Evolutionary conservation across 345 rosid genomes (phyloP), one percentile per base, ranked within the genome.

Genomic region (Salix koriyanagi): DNA sequence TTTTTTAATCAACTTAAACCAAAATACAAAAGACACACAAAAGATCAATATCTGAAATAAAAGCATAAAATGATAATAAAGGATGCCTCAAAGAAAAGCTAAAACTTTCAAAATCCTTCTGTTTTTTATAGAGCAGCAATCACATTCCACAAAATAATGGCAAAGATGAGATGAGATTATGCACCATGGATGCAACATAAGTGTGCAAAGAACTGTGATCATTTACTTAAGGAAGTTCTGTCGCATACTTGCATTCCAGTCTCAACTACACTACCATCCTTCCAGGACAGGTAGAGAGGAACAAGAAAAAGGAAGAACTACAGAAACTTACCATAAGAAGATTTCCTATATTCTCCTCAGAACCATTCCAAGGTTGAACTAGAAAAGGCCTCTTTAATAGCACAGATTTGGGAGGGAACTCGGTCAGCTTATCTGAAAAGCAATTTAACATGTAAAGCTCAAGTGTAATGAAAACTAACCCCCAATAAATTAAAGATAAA

Each of bases 291-390:
- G 42, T 8, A 79, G 32, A 75, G n/a, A 2, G 26, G 34, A 70
- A 69, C 39, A 56, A 62, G 34, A 61, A 39, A 8, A 54, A 72
- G 2, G 36, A 48, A 67, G 1, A 74, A 76, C 73, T 48, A 23
- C 62, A 72, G 44, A 77, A 82, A 82, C 86, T 90, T 83, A 94
- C 98, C 98, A 94, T 94, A 23, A 94, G 90, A 82, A 92, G 96
- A 85, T 92, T 90, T 77, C 94, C 97, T 34, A 89, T 77, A 76
- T 89, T 92, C 84, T 90, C 92, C 88, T 94, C 97, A 78, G 93
- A 92, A 83, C 82, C 83, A 77, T 75, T 83, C 98, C 98, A 92
- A 12, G 98, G 98, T 81, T 89, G 82, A 70, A 89, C 75, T 25
- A 86, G 79, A 69, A 94, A 91, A 56, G 98, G 94, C 85, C 79